Evolutionary conservation across 352 stramenopile genomes (phyloP).

Genomic region (Phytophthora podocarpi): DNA sequence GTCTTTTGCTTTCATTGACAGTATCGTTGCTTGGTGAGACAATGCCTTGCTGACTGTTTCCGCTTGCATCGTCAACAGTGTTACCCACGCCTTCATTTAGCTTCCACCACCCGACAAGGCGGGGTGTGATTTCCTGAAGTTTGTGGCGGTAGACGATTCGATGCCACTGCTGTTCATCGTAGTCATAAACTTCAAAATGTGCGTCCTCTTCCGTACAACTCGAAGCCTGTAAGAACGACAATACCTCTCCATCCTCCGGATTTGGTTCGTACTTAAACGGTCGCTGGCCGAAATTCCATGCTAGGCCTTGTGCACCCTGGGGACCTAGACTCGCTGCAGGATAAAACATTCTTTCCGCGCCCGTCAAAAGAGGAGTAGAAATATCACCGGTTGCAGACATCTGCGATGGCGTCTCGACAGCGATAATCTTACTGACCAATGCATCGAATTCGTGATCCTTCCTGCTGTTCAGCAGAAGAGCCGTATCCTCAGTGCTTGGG

Average conservation of each 20-base stretch:
- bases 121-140: conserved; percentile 58
- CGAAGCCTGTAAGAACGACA: conserved; percentile 44
- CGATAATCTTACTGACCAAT: conserved; percentile 55
- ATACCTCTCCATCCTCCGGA: conserved; percentile 15
- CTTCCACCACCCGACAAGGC: conserved; percentile 62
- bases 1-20: not conserved
- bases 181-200: conserved; percentile 70
- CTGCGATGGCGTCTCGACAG: conserved; percentile 4
- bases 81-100: conserved; percentile 55
- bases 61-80: conserved; percentile 47
- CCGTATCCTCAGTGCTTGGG: not conserved
- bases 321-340: conserved; percentile 51
- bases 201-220: conserved; percentile 31
- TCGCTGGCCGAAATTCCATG: conserved; percentile 75
- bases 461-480: not conserved
- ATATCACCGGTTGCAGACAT: not conserved
- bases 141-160: conserved; percentile 64
- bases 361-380: not conserved
- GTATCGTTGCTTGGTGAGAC: not conserved
- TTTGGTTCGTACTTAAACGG: conserved; percentile 56
- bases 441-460: conserved; percentile 43
- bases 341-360: conserved; percentile 12
- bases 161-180: conserved; percentile 53
- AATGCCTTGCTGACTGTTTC: conserved; percentile 30
- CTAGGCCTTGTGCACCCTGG: conserved; percentile 62